A percentile compares a stretch with the other conserved stretches of the same genome.
These are phyloP conservation scores for Catunica adiposa DNA, from an alignment of 2,329 filamentous ascomycete species.

Conservation along the genomic window DNA sequence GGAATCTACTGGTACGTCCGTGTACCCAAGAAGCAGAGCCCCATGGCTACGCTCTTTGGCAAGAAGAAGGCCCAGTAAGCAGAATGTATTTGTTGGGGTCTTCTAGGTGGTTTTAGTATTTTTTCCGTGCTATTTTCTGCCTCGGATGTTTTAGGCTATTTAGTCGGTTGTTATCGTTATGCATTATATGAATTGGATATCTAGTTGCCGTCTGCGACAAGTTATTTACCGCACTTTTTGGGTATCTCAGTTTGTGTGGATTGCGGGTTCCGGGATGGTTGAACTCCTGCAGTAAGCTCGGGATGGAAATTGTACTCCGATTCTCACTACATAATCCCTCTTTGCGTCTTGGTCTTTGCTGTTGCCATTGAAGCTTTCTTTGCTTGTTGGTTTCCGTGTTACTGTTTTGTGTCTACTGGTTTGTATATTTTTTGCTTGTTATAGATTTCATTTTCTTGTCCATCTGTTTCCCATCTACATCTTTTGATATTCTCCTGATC, in stretches of 20 bases:
- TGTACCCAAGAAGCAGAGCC: slow-evolving; percentile 26
- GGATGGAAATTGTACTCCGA: neutral
- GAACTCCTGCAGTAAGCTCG: too few species aligned
- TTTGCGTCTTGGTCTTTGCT: neutral
- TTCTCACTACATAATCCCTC: neutral
- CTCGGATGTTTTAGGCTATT: neutral
- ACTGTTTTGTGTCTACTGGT: neutral
- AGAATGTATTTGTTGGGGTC: slow-evolving; percentile 1
- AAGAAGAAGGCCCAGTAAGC: slow-evolving; percentile 22
- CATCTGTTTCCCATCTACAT: too few species aligned
- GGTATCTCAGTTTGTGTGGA: too few species aligned
- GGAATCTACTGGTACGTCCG: slow-evolving; percentile 38
- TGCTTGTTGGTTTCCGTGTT: neutral
- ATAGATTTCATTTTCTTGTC: slow-evolving; percentile 3
- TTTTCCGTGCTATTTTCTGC: slow-evolving; percentile 7
- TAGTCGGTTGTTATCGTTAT: neutral
- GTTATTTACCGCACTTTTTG: neutral
- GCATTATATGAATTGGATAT: slow-evolving; percentile 3
- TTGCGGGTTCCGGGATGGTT: too few species aligned
- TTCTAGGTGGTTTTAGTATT: slow-evolving; percentile 1
- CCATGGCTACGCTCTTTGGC: slow-evolving; percentile 16
- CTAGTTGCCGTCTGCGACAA: neutral
- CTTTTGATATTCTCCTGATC: too few species aligned
- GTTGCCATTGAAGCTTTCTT: neutral
- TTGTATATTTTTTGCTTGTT: slow-evolving; percentile 2